Base-by-base conservation (phyloP, 2,329 filamentous ascomycete species). In the Pseudogymnoascus sp. region DNA sequence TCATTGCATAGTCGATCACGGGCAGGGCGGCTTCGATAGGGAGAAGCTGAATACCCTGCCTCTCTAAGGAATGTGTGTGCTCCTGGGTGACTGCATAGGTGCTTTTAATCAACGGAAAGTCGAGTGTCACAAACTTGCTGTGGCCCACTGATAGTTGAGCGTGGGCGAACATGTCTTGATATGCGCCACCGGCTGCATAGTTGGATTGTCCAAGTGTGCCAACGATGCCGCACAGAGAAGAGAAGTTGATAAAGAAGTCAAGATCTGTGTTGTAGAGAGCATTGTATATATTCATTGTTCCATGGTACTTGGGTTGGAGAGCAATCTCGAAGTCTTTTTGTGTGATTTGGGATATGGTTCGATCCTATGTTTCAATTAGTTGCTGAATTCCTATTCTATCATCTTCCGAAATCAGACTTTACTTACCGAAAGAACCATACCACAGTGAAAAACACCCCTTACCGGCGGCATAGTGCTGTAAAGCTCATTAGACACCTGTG, bases 161-260 rank as follows among this genome's bases (percentile, higher is more conserved):
- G 35, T 37, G 35, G 6, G 35, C 3, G 12, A 37, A 37, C 35
- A 37, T 37, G 35, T 37, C 59, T 57, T 16, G 18, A 57, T 30
- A 50, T 30, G 25, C 3, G 20, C 25, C 43, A 50, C 61, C 61
- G 2, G 63, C 60, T 0, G 62, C 63, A 18, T 67, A 67, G 28
- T 66, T 67, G 6, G 37, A 50, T 58, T 65, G 64, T 11, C 57
- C 43, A 5, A 32, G 22, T 12, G 57, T 63, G 16, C 65, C 64
- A 12, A 65, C 18, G 3, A 63, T 38, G 9, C 62, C 60, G 7
- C 32, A 50, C n/a, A 43, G 30, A 28, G 62, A 63, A 7, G 62
- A 62, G 14, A 63, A 37, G 38, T 63, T 61, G 11, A 63, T 60
- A 59, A 64, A 64, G 47, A 64, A 64, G 59, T 61, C 47, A 14